These are phyloP conservation scores for Nakazawaea molendinolei DNA, from an alignment of 805 yeast species.

Conservation along the genomic window DNA sequence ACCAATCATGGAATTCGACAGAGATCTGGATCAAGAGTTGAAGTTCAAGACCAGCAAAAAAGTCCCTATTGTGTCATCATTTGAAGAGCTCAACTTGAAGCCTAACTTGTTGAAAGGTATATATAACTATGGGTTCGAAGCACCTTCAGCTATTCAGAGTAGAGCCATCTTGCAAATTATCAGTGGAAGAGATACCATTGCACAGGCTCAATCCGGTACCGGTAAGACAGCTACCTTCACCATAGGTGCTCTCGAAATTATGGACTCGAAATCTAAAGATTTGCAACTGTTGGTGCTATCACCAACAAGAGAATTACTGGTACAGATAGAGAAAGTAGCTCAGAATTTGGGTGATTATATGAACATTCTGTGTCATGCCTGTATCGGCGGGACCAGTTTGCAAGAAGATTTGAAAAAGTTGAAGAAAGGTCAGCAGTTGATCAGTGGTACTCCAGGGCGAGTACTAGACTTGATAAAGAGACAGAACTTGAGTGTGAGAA, in stretches of 20 bases:
- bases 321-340: slow-evolving; percentile 92
- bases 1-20: slow-evolving; percentile 64
- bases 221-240: slow-evolving; percentile 88
- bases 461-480: slow-evolving; percentile 94
- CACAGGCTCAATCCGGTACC: slow-evolving; percentile 88
- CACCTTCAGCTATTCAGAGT: slow-evolving; percentile 77
- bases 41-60: slow-evolving; percentile 59
- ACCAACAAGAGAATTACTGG: slow-evolving; percentile 96
- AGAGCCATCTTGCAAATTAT: slow-evolving; percentile 77
- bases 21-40: slow-evolving; percentile 50
- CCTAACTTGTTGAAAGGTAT: slow-evolving; percentile 57
- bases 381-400: slow-evolving; percentile 94
- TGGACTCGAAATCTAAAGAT: slow-evolving; percentile 64
- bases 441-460: slow-evolving; percentile 98
- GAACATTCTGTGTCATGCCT: slow-evolving; percentile 89
- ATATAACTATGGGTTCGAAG: slow-evolving; percentile 75
- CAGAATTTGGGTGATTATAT: slow-evolving; percentile 84
- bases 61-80: slow-evolving; percentile 42
- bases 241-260: slow-evolving; percentile 51
- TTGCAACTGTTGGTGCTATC: slow-evolving; percentile 93
- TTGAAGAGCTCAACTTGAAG: slow-evolving; percentile 72
- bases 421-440: slow-evolving; percentile 82
- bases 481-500: slow-evolving; percentile 72
- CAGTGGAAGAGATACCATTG: slow-evolving; percentile 65
- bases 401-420: slow-evolving; percentile 83